Percentiles rank a stretch among this genome's conserved stretches.
phyloP scores from a whole-genome alignment of 345 rosid species.

The Lumnitzera littorea region DNA sequence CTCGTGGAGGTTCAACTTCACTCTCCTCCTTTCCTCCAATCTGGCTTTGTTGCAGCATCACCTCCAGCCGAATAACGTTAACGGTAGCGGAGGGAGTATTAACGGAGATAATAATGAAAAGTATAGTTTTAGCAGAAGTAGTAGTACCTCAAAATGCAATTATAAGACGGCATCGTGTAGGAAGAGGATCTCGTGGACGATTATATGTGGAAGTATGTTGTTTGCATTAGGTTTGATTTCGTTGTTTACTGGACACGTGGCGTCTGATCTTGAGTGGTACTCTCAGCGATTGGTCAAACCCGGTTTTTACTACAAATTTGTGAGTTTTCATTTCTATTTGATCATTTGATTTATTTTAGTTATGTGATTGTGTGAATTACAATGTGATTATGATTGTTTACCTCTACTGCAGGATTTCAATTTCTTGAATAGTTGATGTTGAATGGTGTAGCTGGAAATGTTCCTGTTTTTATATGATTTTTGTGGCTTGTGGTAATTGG shows the following conservation, averaged over 20 bases:
- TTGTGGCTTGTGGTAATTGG: no score
- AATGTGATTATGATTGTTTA: background rate
- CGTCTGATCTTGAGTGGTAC: slow-evolving; percentile 93
- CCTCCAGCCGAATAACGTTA: slow-evolving; percentile 14
- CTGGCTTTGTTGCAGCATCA: slow-evolving; percentile 56
- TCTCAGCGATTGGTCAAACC: slow-evolving; percentile 68
- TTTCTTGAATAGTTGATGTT: no score
- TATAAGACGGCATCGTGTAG: no score
- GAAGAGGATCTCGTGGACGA: slow-evolving; percentile 46
- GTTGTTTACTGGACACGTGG: slow-evolving; percentile 90
- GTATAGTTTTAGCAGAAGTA: no score
- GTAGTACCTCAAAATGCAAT: no score
- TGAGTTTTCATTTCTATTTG: slow-evolving; percentile 14
- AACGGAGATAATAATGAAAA: background rate
- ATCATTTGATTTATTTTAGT: background rate
- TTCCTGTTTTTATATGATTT: no score
- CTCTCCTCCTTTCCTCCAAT: slow-evolving; percentile 28
- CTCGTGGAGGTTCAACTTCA: slow-evolving; percentile 42
- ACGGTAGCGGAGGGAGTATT: background rate
- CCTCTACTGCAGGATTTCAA: no score
- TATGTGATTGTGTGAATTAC: background rate
- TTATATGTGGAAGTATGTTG: slow-evolving; percentile 79
- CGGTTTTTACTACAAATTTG: slow-evolving; percentile 49
- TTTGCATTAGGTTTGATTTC: slow-evolving; percentile 84
- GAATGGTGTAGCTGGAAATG: no score